Evolutionary conservation across 164 flowering plant species (phyloP), one percentile per base, ranked within the genome.

Genomic region (Stephania cephalantha): DNA sequence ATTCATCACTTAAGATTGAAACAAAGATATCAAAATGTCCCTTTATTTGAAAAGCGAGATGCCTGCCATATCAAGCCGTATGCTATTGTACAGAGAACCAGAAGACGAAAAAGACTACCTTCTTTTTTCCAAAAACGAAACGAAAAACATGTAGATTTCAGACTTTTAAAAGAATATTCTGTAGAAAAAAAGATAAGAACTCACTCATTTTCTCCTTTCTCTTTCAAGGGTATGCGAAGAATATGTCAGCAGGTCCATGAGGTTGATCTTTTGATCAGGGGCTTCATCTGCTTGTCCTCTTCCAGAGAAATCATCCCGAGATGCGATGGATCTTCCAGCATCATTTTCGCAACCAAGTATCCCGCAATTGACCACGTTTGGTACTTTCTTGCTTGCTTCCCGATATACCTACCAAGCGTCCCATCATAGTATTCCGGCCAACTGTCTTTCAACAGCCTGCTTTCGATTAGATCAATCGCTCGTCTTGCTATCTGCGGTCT

Each of bases 401-500:
- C 85, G 52, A 83, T 9, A 67, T 74, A 83, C 69, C 84, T 79
- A 6, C 85, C 85, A 0, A 75, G 73, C 70, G 77, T 83, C 17
- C 85, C 85, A 63, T 83, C 85, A 1, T 83, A 83, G 46, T 83
- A 83, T 55, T 83, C 85, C 1, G 84, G 85, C 85, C 85, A 83
- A 66, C 13, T 67, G 64, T 83, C 84, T 70, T 78, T 78, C 69
- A 76, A 61, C 64, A 83, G 61, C 63, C 83, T 77, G 71, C 58
- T 83, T 72, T 83, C 83, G 2, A 78, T 76, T 10, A 83, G 77
- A 6, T 82, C 85, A 73, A 82, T 82, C 44, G 82, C 80, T 11
- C 75, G 74, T 55, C 84, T 73, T 29, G 84, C 84, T 22, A 78
- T 80, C 52, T 80, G 84, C 31, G 84, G 84, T 30, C 84, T 73